Percentiles rank a stretch among this genome's conserved stretches.
These are phyloP conservation scores for Macaranga tanarius DNA, from an alignment of 441 rosid species.

Conservation along the genomic window DNA sequence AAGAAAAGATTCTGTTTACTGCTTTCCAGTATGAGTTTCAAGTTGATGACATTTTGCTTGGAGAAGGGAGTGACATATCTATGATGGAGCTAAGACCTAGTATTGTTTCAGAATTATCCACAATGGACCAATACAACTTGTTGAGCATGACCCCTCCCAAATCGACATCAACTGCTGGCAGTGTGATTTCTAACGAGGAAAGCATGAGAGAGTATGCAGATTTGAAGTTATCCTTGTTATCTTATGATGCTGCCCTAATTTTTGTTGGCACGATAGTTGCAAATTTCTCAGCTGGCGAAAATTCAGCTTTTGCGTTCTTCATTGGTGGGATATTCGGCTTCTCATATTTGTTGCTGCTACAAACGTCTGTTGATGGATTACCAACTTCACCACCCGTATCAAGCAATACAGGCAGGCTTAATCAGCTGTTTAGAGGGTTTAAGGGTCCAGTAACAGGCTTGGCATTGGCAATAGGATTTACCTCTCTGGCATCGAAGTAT, in stretches of 20 bases:
- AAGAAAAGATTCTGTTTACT: constrained; percentile 20
- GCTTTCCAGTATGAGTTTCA: constrained; percentile 57
- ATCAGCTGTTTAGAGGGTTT: constrained; percentile 25
- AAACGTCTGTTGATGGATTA: constrained; percentile 70
- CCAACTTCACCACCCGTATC: constrained; percentile 42
- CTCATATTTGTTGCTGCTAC: constrained; percentile 60
- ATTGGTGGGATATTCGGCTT: constrained; percentile 71
- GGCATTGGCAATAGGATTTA: constrained; percentile 48
- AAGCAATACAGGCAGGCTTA: constrained; percentile 23
- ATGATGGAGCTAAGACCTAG: constrained; percentile 72
- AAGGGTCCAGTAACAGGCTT: constrained; percentile 48
- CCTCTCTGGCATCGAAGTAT: constrained; percentile 42
- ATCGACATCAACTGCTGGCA: constrained; percentile 28
- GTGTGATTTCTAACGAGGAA: constrained; percentile 47
- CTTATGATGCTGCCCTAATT: constrained; percentile 63
- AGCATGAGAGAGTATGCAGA: constrained; percentile 83
- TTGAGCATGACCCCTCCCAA: constrained; percentile 26
- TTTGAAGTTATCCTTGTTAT: constrained; percentile 70
- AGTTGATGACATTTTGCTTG: constrained; percentile 63
- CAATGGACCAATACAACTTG: constrained; percentile 29
- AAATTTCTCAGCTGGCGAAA: constrained; percentile 44
- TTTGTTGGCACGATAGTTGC: constrained; percentile 42
- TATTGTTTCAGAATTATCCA: constrained; percentile 40
- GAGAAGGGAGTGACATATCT: constrained; percentile 57
- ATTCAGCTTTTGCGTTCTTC: constrained; percentile 61